Conservation (phyloP, 1,139 yeast species). For the Yamadazyma conglobata region DNA sequence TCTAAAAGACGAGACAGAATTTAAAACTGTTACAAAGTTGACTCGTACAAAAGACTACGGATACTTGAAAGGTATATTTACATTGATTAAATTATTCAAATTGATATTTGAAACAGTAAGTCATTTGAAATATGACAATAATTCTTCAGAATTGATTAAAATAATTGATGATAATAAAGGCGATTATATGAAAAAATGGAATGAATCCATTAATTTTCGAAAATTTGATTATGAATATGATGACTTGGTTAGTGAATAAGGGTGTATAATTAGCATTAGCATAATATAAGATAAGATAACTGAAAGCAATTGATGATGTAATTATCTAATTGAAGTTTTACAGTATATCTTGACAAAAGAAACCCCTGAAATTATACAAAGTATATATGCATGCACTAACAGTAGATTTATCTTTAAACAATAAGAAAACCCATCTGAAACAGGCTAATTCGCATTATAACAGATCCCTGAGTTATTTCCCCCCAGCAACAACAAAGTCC, state of each 20-base stretch:
- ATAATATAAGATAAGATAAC: constrained; percentile 1
- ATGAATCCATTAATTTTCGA: constrained; percentile 5
- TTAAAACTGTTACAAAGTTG: constrained; percentile 13
- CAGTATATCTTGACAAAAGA: no score
- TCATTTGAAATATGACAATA: constrained; percentile 31
- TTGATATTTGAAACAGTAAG: constrained; percentile 38
- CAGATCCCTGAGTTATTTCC: no score
- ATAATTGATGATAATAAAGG: constrained; percentile 25
- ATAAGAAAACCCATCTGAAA: no score
- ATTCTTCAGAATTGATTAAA: constrained; percentile 19
- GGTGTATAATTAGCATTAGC: constrained; percentile 6
- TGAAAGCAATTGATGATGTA: no score
- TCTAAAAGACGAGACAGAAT: constrained; percentile 10
- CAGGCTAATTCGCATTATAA: no score
- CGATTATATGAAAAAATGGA: constrained; percentile 7
- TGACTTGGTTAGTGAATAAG: constrained; percentile 9
- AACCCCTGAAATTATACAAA: no score
- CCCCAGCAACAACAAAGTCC: no score
- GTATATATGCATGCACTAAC: no score
- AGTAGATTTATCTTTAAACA: no score
- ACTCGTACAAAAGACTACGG: constrained; percentile 55
- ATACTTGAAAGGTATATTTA: constrained; percentile 73
- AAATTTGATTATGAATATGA: constrained; percentile 9
- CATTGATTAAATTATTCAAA: constrained; percentile 62
- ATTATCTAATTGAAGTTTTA: no score